These are phyloP conservation scores for Diaporthe sp. DNA, from an alignment of 2,329 filamentous ascomycete species.

Conservation along the genomic window DNA sequence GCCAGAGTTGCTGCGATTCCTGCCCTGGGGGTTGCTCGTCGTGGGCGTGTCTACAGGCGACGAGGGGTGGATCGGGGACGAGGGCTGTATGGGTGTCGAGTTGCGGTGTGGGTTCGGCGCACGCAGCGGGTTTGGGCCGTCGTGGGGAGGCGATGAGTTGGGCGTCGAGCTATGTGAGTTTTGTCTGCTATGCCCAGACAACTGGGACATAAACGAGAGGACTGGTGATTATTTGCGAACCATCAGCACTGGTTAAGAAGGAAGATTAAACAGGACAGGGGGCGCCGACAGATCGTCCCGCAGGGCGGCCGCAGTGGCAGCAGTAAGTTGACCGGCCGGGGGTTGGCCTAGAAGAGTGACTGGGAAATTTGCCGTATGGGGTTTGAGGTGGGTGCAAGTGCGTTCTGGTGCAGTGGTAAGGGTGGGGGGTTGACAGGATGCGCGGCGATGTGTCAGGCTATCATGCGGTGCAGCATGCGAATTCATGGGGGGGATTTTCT, in stretches of 20 bases:
- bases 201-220: conserved; percentile 89
- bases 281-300: conserved; percentile 23
- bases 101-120: conserved; percentile 42
- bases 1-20: conserved; percentile 64
- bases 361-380: conserved; percentile 31
- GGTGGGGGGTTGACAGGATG: conserved; percentile 6
- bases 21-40: conserved; percentile 57
- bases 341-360: conserved; percentile 33
- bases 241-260: conserved; percentile 38
- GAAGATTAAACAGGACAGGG: conserved; percentile 35
- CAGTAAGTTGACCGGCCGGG: conserved; percentile 32
- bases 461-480: conserved; percentile 28
- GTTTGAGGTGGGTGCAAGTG: conserved; percentile 17
- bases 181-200: conserved; percentile 65
- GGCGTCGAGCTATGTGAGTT: conserved; percentile 60
- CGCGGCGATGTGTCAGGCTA: conserved; percentile 36
- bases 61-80: conserved; percentile 53
- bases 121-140: conserved; percentile 44
- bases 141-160: conserved; percentile 59
- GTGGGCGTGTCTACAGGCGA: conserved; percentile 58
- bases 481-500: conserved; percentile 34
- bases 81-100: conserved; percentile 47
- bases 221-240: conserved; percentile 65
- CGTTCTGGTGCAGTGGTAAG: conserved; percentile 12
- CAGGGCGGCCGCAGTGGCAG: conserved; percentile 28